Evolutionary conservation across 1,284 basidiomycete species (phyloP).

Genomic region (Ustilago tritici): DNA sequence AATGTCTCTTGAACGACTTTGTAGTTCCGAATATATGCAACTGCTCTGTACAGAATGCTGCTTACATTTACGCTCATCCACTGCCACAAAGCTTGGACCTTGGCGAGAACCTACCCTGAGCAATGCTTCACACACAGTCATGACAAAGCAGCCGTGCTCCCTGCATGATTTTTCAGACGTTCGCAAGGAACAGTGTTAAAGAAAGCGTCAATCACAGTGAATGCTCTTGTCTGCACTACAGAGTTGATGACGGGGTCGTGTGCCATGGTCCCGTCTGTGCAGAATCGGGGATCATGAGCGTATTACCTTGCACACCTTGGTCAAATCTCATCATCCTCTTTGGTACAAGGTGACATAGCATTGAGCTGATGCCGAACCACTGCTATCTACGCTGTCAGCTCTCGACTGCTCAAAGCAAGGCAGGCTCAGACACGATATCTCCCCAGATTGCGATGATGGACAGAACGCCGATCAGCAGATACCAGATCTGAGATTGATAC

Average conservation of each 20-base stretch:
- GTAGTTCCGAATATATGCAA: conserved; percentile 18
- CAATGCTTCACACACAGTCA: neutral
- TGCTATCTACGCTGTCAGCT: neutral
- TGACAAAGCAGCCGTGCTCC: neutral
- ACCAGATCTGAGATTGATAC: neutral
- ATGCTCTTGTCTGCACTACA: neutral
- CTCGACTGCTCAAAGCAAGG: neutral
- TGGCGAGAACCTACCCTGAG: neutral
- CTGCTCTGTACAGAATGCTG: conserved; percentile 19
- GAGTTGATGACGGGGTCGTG: neutral
- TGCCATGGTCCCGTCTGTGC: neutral
- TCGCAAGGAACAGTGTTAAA: too few species aligned
- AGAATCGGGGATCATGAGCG: neutral
- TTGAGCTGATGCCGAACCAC: neutral
- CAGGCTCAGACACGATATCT: conserved; percentile 9
- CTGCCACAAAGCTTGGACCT: neutral
- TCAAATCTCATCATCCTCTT: neutral
- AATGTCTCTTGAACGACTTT: neutral
- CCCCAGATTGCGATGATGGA: conserved; percentile 9
- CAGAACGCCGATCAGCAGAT: conserved; percentile 7
- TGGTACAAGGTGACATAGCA: neutral
- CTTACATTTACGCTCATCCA: conserved; percentile 3
- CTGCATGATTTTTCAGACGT: too few species aligned
- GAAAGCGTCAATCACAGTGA: too few species aligned
- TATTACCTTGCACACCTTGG: neutral